Evolutionary conservation across 2,329 filamentous ascomycete genomes (phyloP), one percentile per base, ranked within the genome.

Genomic region (Stylonectria norvegica): DNA sequence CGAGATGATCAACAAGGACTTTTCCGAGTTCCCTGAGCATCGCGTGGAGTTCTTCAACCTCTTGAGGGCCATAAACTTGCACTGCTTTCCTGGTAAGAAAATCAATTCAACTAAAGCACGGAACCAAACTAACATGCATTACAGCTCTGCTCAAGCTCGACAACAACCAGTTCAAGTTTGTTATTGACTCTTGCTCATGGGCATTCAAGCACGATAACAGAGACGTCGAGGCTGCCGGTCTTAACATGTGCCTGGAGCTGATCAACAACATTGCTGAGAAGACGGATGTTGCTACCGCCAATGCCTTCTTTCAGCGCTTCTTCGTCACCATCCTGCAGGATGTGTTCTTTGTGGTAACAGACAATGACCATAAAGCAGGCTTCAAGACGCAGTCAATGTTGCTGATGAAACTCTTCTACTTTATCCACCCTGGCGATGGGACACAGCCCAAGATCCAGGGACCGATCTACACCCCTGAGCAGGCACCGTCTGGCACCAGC

Each of bases 1-100:
- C 41, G 89, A 95, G 59, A 98, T 98, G 93, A 98, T 98, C 71
- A 98, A 97, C 79, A 98, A 98, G 71, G 93, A 98, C 67, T 98
- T 98, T 68, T 96, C 94, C 33, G 93, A 98, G 63, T 98, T 95
- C 65, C 93, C 93, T 0, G 93, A 98, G 65, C 93, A 98, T 63
- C 86, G 94, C 42, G 93, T 98, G n/a, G 91, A 97, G 66, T 98
- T 98, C 68, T 98, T 98, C 78, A 96, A 95, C 67, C 79, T 98
- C 17, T 77, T 98, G 25, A 81, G 94, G 53, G 88, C 91, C 11
- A 97, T 98, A 70, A 98, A 98, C 66, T 72, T 97, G 34, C 89
- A 95, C 65, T 98, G 93, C 68, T 98, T 98, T 82, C 89, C 89
- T 34, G 85, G 72, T 75, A 68, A 40, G 65, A 57, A 6, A 7